Conservation (phyloP, 2,329 filamentous ascomycete genomes). For the Ilyonectria sp. region DNA sequence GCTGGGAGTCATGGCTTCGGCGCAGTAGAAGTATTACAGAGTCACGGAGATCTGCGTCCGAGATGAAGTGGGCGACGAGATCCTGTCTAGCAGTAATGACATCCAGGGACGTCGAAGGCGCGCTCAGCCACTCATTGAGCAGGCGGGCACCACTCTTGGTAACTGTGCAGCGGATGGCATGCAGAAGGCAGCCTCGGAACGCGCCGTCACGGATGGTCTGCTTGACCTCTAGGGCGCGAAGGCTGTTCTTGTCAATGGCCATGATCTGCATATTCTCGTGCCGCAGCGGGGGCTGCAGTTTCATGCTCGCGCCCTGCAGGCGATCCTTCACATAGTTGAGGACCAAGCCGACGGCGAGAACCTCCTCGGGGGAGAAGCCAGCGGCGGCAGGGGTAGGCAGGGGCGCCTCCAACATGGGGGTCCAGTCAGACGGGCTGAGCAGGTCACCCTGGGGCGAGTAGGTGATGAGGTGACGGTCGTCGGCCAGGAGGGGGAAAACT, state of each 20-base stretch:
- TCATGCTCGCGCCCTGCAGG: conserved; percentile 83
- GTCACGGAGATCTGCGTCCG: conserved; percentile 78
- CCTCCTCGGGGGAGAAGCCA: conserved; percentile 77
- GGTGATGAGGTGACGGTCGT: conserved; percentile 83
- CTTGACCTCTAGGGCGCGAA: conserved; percentile 90
- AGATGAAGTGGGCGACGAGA: conserved; percentile 82
- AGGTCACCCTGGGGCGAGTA: conserved; percentile 71
- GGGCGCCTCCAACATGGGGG: conserved; percentile 81
- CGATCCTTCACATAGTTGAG: conserved; percentile 87
- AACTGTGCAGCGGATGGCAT: conserved; percentile 90
- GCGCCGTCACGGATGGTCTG: conserved; percentile 86
- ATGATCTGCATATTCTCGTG: conserved; percentile 84
- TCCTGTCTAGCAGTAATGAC: conserved; percentile 86
- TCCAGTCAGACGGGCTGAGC: conserved; percentile 76
- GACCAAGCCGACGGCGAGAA: conserved; percentile 84
- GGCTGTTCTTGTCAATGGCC: conserved; percentile 91
- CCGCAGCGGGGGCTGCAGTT: conserved; percentile 85
- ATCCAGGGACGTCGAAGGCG: conserved; percentile 88
- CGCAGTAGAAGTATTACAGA: conserved; percentile 77
- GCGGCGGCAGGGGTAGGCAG: conserved; percentile 67
- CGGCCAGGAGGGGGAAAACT: conserved; percentile 78
- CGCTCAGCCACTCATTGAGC: conserved; percentile 87
- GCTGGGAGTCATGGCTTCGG: conserved; percentile 86
- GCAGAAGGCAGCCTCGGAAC: conserved; percentile 87
- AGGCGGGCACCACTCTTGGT: conserved; percentile 93